Conservation (phyloP, 257 asterid genomes). For the Nicotiana otophora region DNA sequence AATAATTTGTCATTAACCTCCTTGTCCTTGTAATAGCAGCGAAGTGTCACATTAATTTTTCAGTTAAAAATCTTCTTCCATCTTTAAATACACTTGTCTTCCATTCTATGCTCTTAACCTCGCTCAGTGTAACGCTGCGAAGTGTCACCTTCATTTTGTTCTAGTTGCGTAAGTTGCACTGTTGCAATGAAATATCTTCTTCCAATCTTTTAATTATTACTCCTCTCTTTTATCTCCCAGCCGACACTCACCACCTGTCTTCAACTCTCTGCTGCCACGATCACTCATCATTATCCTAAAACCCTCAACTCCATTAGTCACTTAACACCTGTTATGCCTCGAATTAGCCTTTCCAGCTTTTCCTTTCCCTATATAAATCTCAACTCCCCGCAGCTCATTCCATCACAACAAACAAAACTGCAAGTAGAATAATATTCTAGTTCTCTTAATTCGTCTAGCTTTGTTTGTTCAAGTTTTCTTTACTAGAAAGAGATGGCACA, state of each 20-base stretch:
- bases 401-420: not conserved
- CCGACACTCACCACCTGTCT: slow-evolving; percentile 4
- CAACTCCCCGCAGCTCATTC: not conserved
- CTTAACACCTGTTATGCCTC: not conserved
- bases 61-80: not conserved
- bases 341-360: not conserved
- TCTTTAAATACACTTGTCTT: not conserved
- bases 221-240: not conserved
- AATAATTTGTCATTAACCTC: not conserved
- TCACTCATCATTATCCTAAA: not conserved
- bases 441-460: not conserved
- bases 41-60: not conserved
- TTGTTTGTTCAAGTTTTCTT: not conserved
- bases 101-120: not conserved
- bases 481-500: not conserved
- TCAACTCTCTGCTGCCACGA: not conserved
- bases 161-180: not conserved
- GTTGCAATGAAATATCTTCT: not conserved
- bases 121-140: not conserved
- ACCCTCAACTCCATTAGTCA: not conserved
- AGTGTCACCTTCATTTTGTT: not conserved
- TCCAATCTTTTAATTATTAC: not conserved
- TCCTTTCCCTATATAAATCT: not conserved
- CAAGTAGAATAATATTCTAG: not conserved
- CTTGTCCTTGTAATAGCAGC: not conserved